A percentile compares a stretch with the other conserved stretches of the same genome.
These are phyloP conservation scores for Wickerhamiella kurtzmanii DNA, from an alignment of 805 yeast genomes.

Conservation along the genomic window DNA sequence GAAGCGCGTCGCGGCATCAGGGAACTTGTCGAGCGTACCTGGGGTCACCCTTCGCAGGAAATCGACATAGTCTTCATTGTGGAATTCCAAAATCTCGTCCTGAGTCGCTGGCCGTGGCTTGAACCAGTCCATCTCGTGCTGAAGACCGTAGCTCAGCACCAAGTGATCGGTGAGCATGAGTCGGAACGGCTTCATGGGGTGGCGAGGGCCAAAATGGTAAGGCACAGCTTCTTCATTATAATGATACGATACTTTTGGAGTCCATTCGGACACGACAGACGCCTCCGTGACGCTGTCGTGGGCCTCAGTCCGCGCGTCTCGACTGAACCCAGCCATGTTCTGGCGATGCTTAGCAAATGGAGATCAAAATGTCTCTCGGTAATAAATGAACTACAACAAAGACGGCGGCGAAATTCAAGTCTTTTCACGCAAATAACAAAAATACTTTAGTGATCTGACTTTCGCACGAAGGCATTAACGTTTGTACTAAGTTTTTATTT, in stretches of 20 bases:
- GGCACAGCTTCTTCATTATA: conserved; percentile 67
- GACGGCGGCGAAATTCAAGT: too few species aligned
- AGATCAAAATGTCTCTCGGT: background rate
- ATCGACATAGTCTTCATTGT: conserved; percentile 72
- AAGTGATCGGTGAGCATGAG: conserved; percentile 87
- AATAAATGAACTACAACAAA: too few species aligned
- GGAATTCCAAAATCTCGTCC: conserved; percentile 70
- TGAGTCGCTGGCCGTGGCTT: conserved; percentile 70
- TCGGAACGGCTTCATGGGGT: conserved; percentile 98
- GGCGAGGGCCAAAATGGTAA: conserved; percentile 83
- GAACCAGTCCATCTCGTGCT: conserved; percentile 82
- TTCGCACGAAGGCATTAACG: background rate
- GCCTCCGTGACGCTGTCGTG: background rate
- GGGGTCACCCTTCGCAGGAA: conserved; percentile 69
- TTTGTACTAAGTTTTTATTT: background rate
- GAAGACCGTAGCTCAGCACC: conserved; percentile 69
- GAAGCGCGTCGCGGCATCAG: conserved; percentile 49
- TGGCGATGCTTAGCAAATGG: background rate
- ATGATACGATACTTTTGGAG: conserved; percentile 61
- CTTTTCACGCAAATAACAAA: too few species aligned
- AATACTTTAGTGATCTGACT: too few species aligned
- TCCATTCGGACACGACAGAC: background rate
- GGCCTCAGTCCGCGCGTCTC: background rate
- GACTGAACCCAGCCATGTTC: background rate
- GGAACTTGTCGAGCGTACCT: conserved; percentile 47